Evolutionary conservation across 2,329 filamentous ascomycete species (phyloP), one percentile per base, ranked within the genome.

Genomic region (Aspergillus pseudoviridinutans): DNA sequence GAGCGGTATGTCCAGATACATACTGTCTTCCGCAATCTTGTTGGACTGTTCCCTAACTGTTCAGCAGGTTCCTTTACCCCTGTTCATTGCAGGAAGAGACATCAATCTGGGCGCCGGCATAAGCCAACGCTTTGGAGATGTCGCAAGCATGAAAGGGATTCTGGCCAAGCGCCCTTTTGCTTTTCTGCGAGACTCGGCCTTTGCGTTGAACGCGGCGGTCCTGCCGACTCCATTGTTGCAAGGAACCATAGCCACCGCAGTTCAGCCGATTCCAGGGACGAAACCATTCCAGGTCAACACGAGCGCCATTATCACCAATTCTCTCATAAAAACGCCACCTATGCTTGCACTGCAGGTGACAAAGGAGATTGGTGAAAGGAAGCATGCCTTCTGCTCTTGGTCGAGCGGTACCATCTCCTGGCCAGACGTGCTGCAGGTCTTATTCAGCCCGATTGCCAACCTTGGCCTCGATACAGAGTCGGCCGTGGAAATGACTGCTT

Each of bases 331-430:
- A 42, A 59, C 54, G 3, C 68, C 67, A 1, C 75, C 75, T 10
- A 63, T 61, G 3, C 52, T 77, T 20, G 66, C 65, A 22, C 54
- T 76, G 7, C 67, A 73, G 49, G 53, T 73, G 14, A 60, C 64
- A 14, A 74, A 71, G 54, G 59, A 65, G 53, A 59, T 78, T 12
- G 69, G 71, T 1, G 22, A 62, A 5, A 60, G 61, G 25, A 73
- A 74, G 35, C 52, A 69, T 24, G 71, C 66, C 2, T 69, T 70
- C 51, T 66, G 69, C 44, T 67, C 69, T 24, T 76, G 73, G 74
- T 68, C 69, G 4, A 76, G 71, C 58, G 75, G 75, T n/a, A 58
- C 65, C n/a, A 51, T 72, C 25, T 27, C 49, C 1, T 78, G 75
- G 75, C 74, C 75, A 10, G 35, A 53, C 7, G 49, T 64, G 14